Base-by-base conservation (phyloP, 176 grass and related monocot species). In the Raddia distichophylla region DNA sequence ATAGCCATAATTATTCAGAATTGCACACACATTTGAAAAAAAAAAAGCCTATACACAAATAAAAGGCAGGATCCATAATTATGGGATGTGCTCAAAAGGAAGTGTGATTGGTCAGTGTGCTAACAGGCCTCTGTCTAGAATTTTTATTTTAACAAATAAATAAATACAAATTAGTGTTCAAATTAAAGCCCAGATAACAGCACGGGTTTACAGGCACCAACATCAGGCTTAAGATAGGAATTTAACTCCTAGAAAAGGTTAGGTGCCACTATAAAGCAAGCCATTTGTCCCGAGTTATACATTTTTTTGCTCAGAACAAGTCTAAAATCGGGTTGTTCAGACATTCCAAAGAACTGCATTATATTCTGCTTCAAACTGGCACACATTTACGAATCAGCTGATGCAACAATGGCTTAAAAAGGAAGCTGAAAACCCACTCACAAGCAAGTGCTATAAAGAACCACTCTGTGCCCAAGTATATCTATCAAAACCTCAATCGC, bases 361-460 rank as follows among this genome's bases (percentile, higher is more conserved):
- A 62, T 47, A 61, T 33, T 47, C 57, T 33, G 10, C 45, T 75
- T 35, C 18, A 50, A 78, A 78, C 19, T 15, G 6, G 58, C 17
- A 59, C 20, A 68, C 52, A 84, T 59, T 15, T 77, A 75, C 44
- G 18, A 70, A 60, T 33, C 49, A 69, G 58, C 27, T 69, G 58
- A 66, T 77, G 35, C 51, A 72, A 70, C 40, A 67, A 79, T 18
- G 54, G 79, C 42, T 76, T 22, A 59, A 78, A 77, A 62, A 79
- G 19, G 54, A 75, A 84, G 70, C 10, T 82, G 60, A 64, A 75
- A 81, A 74, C 45, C 53, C 37, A 87, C 87, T 94, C 89, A 97
- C 94, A 85, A 90, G 16, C 91, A 97, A 92, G 85, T 94, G 83
- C 94, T 97, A 84, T 93, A 87, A 82, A 89, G 60, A 80, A 90